Evolutionary conservation across 2,329 filamentous ascomycete species (phyloP).

Genomic region (Fusarium cicatricum): DNA sequence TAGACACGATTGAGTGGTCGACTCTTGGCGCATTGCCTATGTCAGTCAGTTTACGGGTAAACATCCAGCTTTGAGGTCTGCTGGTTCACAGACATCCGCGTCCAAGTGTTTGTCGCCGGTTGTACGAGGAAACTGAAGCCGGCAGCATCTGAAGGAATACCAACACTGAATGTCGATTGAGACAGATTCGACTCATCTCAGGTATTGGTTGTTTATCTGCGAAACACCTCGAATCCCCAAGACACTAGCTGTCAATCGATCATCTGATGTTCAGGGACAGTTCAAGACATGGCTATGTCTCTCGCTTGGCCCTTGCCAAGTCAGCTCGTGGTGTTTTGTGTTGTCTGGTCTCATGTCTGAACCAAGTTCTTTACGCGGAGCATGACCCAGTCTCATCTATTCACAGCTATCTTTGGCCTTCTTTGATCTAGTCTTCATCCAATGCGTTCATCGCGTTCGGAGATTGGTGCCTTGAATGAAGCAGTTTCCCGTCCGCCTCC

Average conservation of each 20-base stretch:
- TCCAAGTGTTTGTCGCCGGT: slow-evolving; percentile 22
- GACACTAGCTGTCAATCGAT: not conserved
- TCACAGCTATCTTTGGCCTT: not conserved
- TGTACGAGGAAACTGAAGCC: slow-evolving; percentile 2
- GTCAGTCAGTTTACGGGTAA: slow-evolving; percentile 1
- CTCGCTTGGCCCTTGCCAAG: slow-evolving; percentile 25
- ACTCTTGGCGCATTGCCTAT: not conserved
- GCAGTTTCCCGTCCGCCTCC: slow-evolving; percentile 18
- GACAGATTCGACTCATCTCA: not conserved
- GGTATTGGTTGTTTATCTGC: too few species aligned
- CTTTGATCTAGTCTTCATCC: not conserved
- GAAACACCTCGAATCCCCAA: not conserved
- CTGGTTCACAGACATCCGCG: slow-evolving; percentile 6
- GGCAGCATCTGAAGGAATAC: not conserved
- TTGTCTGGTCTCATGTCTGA: slow-evolving; percentile 7
- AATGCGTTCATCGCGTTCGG: not conserved
- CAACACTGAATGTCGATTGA: not conserved
- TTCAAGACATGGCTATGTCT: slow-evolving; percentile 30
- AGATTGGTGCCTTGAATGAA: slow-evolving; percentile 10
- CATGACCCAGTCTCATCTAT: not conserved
- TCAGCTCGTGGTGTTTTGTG: slow-evolving; percentile 11
- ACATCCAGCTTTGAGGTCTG: slow-evolving; percentile 2
- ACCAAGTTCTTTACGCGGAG: not conserved
- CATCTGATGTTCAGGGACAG: slow-evolving; percentile 17
- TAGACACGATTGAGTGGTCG: slow-evolving; percentile 9